Percentiles rank a stretch among this genome's conserved stretches.
These are phyloP conservation scores for Turritis glabra DNA, from an alignment of 345 rosid genomes.

Conservation along the genomic window DNA sequence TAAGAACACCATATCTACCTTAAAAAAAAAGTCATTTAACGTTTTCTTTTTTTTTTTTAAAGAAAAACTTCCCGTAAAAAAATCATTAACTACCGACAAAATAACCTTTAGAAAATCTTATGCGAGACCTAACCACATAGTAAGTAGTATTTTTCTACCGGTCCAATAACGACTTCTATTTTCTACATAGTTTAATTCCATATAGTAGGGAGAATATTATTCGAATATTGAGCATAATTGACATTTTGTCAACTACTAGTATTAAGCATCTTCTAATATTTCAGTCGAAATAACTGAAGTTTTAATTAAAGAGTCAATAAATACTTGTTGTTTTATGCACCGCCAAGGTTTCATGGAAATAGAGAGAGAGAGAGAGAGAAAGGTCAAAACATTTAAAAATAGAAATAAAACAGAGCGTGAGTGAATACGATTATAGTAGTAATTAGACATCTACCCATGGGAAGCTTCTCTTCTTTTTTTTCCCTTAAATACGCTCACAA, in stretches of 20 bases:
- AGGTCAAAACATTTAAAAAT: background rate
- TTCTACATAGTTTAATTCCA: background rate
- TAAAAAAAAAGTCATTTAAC: background rate
- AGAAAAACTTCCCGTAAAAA: background rate
- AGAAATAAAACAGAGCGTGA: background rate
- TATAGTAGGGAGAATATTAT: background rate
- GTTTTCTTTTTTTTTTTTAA: no score
- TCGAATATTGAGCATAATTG: background rate
- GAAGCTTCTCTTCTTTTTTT: conserved; percentile 38
- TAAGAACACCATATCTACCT: no score
- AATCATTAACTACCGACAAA: conserved; percentile 21
- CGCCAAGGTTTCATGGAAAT: conserved; percentile 11
- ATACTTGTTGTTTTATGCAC: conserved; percentile 23
- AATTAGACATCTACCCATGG: conserved; percentile 28
- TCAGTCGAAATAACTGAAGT: background rate
- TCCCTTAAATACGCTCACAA: conserved; percentile 24
- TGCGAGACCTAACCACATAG: background rate
- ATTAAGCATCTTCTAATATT: background rate
- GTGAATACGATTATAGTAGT: conserved; percentile 1
- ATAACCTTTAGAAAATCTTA: background rate
- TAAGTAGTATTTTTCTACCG: background rate
- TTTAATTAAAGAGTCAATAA: background rate
- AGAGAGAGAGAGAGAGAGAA: background rate
- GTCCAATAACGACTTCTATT: conserved; percentile 14
- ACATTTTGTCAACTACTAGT: background rate